A percentile compares a stretch with the other conserved stretches of the same genome.
Conservation (phyloP, 768 basidiomycete genomes). For the Boletellus emodensis region DNA sequence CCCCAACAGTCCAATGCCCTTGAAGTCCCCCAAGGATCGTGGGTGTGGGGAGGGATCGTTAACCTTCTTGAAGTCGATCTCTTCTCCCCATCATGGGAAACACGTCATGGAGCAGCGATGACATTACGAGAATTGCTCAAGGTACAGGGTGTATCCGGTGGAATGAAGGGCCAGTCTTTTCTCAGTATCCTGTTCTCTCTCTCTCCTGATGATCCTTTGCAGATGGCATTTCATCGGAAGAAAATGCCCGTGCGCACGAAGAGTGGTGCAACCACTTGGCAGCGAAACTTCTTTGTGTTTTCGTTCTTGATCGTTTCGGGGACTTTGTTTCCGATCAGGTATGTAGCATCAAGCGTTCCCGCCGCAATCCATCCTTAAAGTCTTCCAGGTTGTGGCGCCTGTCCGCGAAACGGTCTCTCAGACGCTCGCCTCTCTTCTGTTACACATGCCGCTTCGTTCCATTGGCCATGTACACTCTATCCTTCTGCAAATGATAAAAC, state of each 20-base stretch:
- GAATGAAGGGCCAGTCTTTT: slow-evolving; percentile 61
- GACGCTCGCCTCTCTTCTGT: slow-evolving; percentile 82
- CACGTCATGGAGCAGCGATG: slow-evolving; percentile 90
- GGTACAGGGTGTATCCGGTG: slow-evolving; percentile 75
- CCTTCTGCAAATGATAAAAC: slow-evolving; percentile 90
- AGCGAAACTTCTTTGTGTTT: slow-evolving; percentile 80
- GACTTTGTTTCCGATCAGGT: slow-evolving; percentile 95
- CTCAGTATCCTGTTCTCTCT: not conserved
- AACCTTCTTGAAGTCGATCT: slow-evolving; percentile 78
- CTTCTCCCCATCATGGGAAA: slow-evolving; percentile 87
- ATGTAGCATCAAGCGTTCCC: slow-evolving; percentile 6
- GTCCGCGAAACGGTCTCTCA: slow-evolving; percentile 96
- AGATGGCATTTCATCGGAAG: slow-evolving; percentile 51
- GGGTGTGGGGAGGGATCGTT: slow-evolving; percentile 85
- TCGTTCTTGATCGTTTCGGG: slow-evolving; percentile 95
- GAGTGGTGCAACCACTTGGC: slow-evolving; percentile 89
- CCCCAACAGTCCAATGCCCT: slow-evolving; percentile 75
- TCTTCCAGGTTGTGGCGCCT: slow-evolving; percentile 78
- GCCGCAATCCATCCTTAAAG: not conserved
- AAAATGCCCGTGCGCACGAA: slow-evolving; percentile 69
- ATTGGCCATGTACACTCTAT: slow-evolving; percentile 78
- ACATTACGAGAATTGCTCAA: slow-evolving; percentile 86
- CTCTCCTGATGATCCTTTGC: slow-evolving; percentile 3
- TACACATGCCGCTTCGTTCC: slow-evolving; percentile 82
- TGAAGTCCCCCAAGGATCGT: slow-evolving; percentile 67